phyloP scores from a whole-genome alignment of 225 moss, liverwort and hornwort species.

The Marchantia polymorpha region DNA sequence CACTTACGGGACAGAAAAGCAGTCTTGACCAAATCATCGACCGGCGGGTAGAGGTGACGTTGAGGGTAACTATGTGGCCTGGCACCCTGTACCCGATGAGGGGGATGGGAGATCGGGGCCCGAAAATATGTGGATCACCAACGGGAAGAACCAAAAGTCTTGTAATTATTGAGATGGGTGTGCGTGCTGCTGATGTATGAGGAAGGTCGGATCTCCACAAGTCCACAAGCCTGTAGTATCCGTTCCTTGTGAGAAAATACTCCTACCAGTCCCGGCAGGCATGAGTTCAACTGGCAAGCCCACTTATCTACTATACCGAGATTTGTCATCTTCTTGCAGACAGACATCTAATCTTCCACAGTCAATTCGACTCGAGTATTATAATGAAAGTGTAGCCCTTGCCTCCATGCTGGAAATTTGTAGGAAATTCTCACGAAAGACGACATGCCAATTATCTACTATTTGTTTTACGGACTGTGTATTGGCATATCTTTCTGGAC shows the following conservation, averaged over 20 bases:
- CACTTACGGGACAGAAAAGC: too few relatives aligned
- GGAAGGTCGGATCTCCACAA: not conserved
- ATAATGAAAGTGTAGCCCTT: too few relatives aligned
- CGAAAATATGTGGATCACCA: not conserved
- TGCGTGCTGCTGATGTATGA: conserved; percentile 12
- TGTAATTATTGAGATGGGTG: not conserved
- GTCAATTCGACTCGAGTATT: not conserved
- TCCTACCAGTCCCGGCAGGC: not conserved
- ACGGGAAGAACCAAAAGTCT: not conserved
- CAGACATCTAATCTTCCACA: not conserved
- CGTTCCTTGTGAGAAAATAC: not conserved
- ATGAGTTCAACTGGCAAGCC: too few relatives aligned
- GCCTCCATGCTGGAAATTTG: too few relatives aligned
- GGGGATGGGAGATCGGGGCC: not conserved
- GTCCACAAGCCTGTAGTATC: not conserved
- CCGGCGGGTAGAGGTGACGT: not conserved
- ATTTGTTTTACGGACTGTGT: too few relatives aligned
- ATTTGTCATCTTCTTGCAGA: not conserved
- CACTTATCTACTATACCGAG: not conserved
- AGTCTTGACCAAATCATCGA: too few relatives aligned
- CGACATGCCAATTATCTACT: too few relatives aligned
- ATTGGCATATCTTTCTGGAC: too few relatives aligned
- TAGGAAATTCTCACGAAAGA: too few relatives aligned
- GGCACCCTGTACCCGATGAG: not conserved
- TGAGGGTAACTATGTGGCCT: not conserved